Evolutionary conservation across 805 yeast species (phyloP), one percentile per base, ranked within the genome.

Genomic region (Lachancea cidri): DNA sequence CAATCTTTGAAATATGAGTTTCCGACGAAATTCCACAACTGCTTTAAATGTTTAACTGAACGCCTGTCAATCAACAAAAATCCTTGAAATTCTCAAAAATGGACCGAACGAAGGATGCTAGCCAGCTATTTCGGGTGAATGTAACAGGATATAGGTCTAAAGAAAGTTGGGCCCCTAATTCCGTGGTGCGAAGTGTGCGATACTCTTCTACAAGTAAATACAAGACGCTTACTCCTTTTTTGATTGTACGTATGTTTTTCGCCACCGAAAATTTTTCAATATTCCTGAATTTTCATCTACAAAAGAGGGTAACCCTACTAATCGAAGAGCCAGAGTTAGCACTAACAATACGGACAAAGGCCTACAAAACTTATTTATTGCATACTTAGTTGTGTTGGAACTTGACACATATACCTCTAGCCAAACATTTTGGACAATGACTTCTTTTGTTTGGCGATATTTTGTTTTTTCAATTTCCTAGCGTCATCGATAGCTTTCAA

Each of bases 351-450:
- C n/a, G n/a, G n/a, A n/a, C n/a, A n/a, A n/a, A n/a, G n/a, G n/a
- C n/a, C n/a, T n/a, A n/a, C n/a, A n/a, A n/a, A n/a, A n/a, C n/a
- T n/a, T n/a, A n/a, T n/a, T n/a, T n/a, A n/a, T n/a, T n/a, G n/a
- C n/a, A n/a, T n/a, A n/a, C n/a, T n/a, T n/a, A n/a, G n/a, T n/a
- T n/a, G n/a, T n/a, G n/a, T n/a, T n/a, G n/a, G n/a, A n/a, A n/a
- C n/a, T n/a, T n/a, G n/a, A n/a, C n/a, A n/a, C n/a, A n/a, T n/a
- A n/a, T n/a, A n/a, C 27, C 11, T 18, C 42, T 50, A 65, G 4
- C 53, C 40, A 50, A 85, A 85, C 69, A 84, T 78, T 59, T 83
- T 84, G 41, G 85, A 69, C 68, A 81, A 73, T 1, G 88, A 86
- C 52, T 80, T 81, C 67, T 79, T 83, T 55, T 83, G 85, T 58